phyloP scores from a whole-genome alignment of 2,329 filamentous ascomycete species.

The Raffaelea ambrosiae region DNA sequence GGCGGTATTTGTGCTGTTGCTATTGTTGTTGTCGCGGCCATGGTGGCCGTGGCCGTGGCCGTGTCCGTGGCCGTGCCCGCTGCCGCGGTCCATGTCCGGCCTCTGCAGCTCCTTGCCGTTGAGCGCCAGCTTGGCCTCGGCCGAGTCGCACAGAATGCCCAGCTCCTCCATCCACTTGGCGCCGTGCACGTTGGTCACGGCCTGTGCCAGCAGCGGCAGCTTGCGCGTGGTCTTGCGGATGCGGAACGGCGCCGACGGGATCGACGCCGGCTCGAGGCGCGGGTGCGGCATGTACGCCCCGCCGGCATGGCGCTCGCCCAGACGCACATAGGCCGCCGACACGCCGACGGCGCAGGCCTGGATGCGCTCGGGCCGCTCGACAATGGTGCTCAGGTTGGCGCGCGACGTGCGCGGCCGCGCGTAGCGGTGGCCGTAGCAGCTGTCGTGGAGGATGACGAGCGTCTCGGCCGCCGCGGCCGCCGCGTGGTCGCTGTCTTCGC shows the following conservation, averaged over 20 bases:
- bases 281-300: slow-evolving; percentile 62
- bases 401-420: slow-evolving; percentile 73
- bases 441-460: slow-evolving; percentile 81
- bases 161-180: slow-evolving; percentile 90
- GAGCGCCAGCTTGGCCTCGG: slow-evolving; percentile 67
- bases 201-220: slow-evolving; percentile 62
- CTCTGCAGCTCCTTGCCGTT: slow-evolving; percentile 72
- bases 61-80: slow-evolving; percentile 28
- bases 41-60: too few relatives aligned
- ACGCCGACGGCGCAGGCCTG: slow-evolving; percentile 76
- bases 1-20: too few relatives aligned
- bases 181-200: slow-evolving; percentile 87
- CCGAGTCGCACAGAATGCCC: slow-evolving; percentile 71
- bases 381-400: slow-evolving; percentile 65
- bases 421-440: slow-evolving; percentile 90
- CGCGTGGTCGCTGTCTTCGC: slow-evolving; percentile 8
- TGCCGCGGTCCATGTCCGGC: slow-evolving; percentile 49
- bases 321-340: slow-evolving; percentile 79
- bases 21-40: too few relatives aligned
- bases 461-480: slow-evolving; percentile 44
- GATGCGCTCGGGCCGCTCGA: slow-evolving; percentile 87
- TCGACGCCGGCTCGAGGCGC: slow-evolving; percentile 40
- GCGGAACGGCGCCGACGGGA: slow-evolving; percentile 64
- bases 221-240: slow-evolving; percentile 73
- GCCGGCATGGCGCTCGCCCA: slow-evolving; percentile 71